Percentiles rank a stretch among this genome's conserved stretches.
Evolutionary conservation across 2,329 filamentous ascomycete genomes (phyloP).

Genomic region (Myriosclerotinia curreyana): DNA sequence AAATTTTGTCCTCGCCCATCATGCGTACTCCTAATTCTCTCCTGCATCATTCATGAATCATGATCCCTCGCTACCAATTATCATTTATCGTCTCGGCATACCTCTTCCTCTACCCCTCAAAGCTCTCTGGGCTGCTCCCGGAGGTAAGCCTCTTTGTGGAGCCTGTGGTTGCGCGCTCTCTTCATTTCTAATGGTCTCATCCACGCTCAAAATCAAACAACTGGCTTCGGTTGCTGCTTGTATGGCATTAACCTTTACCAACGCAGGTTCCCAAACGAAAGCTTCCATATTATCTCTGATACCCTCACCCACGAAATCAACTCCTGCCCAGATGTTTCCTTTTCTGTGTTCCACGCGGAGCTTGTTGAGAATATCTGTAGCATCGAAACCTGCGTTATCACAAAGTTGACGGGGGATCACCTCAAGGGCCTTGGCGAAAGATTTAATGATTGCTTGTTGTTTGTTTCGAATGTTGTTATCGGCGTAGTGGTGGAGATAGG

Average conservation of each 20-base stretch:
- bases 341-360: conserved; percentile 94
- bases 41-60: conserved; percentile 21
- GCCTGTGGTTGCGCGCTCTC: conserved; percentile 83
- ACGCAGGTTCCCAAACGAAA: conserved; percentile 95
- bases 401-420: conserved; percentile 95
- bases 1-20: conserved; percentile 6
- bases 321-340: conserved; percentile 89
- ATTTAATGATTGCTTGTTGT: conserved; percentile 96
- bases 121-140: conserved; percentile 83
- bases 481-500: conserved; percentile 87
- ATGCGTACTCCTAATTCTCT: background rate
- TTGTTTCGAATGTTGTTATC: conserved; percentile 92
- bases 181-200: conserved; percentile 98
- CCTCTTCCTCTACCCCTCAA: conserved; percentile 79
- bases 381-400: conserved; percentile 98
- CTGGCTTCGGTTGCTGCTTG: conserved; percentile 93
- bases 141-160: conserved; percentile 70
- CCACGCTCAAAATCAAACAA: conserved; percentile 91
- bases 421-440: conserved; percentile 95
- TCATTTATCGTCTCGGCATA: conserved; percentile 64
- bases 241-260: conserved; percentile 96
- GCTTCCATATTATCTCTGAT: conserved; percentile 90
- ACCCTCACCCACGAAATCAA: conserved; percentile 90
- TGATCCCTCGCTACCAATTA: conserved; percentile 14
- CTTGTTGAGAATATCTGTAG: conserved; percentile 95